Percentiles rank a stretch among this genome's conserved stretches.
These are phyloP conservation scores for Boletus reticulatus DNA, from an alignment of 768 basidiomycete genomes.

Conservation along the genomic window DNA sequence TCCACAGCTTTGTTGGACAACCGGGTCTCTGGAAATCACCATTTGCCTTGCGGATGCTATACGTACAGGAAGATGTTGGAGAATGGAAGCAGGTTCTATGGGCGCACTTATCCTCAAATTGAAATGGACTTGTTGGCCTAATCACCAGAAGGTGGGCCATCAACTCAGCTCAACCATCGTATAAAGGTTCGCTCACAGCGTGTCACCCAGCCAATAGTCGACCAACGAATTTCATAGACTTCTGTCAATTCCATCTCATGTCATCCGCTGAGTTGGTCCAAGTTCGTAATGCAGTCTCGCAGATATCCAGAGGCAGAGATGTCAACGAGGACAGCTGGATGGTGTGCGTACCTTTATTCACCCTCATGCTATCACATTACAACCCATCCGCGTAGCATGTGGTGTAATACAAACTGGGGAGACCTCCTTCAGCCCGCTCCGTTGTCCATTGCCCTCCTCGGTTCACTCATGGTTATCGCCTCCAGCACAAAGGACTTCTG, in stretches of 20 bases:
- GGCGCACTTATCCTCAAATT: neutral
- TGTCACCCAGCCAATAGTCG: neutral
- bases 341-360: conserved; percentile 9
- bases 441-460: conserved; percentile 16
- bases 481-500: conserved; percentile 17
- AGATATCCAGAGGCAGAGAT: conserved; percentile 19
- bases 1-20: too few relatives aligned
- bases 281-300: conserved; percentile 18
- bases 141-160: neutral
- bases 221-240: neutral
- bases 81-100: conserved; percentile 1
- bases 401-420: conserved; percentile 21
- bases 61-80: neutral
- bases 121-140: neutral
- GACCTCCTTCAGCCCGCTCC: conserved; percentile 20
- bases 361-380: neutral
- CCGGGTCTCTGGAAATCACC: too few relatives aligned
- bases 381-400: conserved; percentile 7
- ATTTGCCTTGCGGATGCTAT: neutral
- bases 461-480: conserved; percentile 16
- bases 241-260: neutral
- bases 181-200: neutral
- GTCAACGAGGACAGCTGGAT: conserved; percentile 22
- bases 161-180: neutral
- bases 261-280: conserved; percentile 10